These are phyloP conservation scores for Crithidia acanthocephali DNA, from an alignment of 208 protist genomes.

Conservation along the genomic window DNA sequence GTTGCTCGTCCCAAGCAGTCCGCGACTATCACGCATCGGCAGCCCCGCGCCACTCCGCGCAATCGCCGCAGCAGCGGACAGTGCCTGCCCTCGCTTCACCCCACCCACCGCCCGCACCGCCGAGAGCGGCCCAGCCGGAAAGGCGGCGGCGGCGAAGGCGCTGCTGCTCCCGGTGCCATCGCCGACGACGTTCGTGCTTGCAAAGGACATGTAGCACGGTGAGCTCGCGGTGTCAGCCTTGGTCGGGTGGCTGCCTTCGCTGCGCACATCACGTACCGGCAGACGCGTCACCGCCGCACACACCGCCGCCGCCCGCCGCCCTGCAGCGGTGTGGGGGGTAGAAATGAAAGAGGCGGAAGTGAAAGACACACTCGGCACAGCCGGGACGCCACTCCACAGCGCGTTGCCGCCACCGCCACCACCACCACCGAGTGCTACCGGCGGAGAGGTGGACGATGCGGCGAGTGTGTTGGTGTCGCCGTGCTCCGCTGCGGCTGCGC, in stretches of 20 bases:
- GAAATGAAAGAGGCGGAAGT: neutral
- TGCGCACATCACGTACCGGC: constrained; percentile 28
- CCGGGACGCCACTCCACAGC: neutral
- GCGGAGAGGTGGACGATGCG: neutral
- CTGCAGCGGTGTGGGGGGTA: neutral
- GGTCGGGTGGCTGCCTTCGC: constrained; percentile 10
- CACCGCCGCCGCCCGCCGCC: constrained; percentile 1
- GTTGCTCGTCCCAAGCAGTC: neutral
- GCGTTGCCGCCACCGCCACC: neutral
- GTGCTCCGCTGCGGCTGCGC: neutral
- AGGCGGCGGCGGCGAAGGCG: neutral
- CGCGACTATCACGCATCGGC: constrained; percentile 14
- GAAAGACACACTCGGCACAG: neutral
- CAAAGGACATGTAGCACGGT: constrained; percentile 16
- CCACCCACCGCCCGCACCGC: constrained; percentile 13
- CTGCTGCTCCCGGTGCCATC: neutral
- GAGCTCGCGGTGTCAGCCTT: constrained; percentile 6
- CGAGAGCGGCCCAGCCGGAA: constrained; percentile 9
- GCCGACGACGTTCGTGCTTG: neutral
- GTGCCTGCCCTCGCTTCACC: constrained; percentile 4
- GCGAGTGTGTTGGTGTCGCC: neutral
- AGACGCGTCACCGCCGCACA: constrained; percentile 27
- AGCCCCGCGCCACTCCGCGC: constrained; percentile 13
- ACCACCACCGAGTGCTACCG: neutral
- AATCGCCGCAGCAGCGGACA: constrained; percentile 3